Evolutionary conservation across 805 yeast genomes (phyloP).

Genomic region (Ogataea polymorpha): DNA sequence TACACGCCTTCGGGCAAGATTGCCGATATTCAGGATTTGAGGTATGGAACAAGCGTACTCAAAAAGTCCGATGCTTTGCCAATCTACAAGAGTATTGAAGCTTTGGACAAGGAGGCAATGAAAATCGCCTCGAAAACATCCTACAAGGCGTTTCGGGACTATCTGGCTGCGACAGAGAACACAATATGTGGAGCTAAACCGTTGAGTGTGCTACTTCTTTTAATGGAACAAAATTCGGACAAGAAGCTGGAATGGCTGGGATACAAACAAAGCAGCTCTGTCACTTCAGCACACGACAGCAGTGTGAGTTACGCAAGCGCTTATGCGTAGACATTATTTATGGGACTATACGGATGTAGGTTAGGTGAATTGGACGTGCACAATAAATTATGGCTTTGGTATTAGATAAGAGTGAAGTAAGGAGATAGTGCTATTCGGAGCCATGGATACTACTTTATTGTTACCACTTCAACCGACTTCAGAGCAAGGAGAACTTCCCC

Average conservation of each 20-base stretch:
- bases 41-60: slow-evolving; percentile 10
- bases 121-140: slow-evolving; percentile 52
- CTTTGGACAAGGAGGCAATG: slow-evolving; percentile 72
- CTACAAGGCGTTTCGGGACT: slow-evolving; percentile 58
- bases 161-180: slow-evolving; percentile 70
- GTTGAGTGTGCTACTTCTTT: slow-evolving; percentile 55
- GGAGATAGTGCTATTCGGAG: no score
- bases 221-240: slow-evolving; percentile 41
- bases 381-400: no score
- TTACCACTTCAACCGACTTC: no score
- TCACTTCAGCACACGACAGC: slow-evolving; percentile 47
- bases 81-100: slow-evolving; percentile 71
- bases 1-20: slow-evolving; percentile 42
- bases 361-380: no score
- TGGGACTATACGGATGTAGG: neutral
- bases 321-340: slow-evolving; percentile 35
- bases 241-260: slow-evolving; percentile 65
- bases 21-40: slow-evolving; percentile 13
- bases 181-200: slow-evolving; percentile 95
- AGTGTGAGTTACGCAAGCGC: slow-evolving; percentile 95
- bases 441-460: no score
- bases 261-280: slow-evolving; percentile 73
- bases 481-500: no score
- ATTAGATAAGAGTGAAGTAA: no score
- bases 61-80: slow-evolving; percentile 32